Percentiles rank a stretch among this genome's conserved stretches.
These are phyloP conservation scores for Colletotrichum siamense DNA, from an alignment of 2,329 filamentous ascomycete genomes.

Conservation along the genomic window DNA sequence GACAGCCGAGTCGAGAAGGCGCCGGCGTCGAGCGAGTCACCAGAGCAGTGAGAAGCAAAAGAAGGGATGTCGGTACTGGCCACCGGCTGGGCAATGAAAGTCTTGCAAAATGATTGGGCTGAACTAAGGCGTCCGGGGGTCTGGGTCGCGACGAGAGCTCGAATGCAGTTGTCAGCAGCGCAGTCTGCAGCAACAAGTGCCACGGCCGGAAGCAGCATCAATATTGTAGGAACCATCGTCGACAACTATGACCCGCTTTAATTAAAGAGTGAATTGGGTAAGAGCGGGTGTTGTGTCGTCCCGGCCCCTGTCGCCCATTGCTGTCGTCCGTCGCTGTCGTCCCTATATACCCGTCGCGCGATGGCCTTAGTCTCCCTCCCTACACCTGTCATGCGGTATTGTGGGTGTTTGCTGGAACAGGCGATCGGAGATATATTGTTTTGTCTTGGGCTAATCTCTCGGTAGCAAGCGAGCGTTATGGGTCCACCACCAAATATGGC, in stretches of 20 bases:
- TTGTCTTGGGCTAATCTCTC: neutral
- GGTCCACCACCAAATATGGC: neutral
- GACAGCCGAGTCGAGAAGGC: neutral
- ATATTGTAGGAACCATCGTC: neutral
- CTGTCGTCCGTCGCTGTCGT: neutral
- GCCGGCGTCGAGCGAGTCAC: neutral
- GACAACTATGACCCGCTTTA: neutral
- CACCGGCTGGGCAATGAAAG: neutral
- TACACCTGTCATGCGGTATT: neutral
- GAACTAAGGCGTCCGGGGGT: slow-evolving; percentile 32
- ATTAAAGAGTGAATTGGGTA: neutral
- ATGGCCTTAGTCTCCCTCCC: neutral
- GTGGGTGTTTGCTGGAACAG: neutral
- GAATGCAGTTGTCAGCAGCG: slow-evolving; percentile 39
- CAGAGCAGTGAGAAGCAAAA: neutral
- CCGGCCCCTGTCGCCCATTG: neutral
- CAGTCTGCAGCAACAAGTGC: slow-evolving; percentile 22
- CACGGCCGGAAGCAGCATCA: neutral
- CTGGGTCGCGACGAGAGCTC: slow-evolving; percentile 36
- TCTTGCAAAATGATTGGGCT: slow-evolving; percentile 34
- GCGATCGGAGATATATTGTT: neutral
- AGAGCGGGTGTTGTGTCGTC: neutral
- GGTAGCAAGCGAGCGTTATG: neutral
- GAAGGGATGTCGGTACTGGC: neutral
- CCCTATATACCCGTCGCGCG: neutral